Conservation (phyloP, 1,284 basidiomycete genomes). For the Cystobasidium pallidum region DNA sequence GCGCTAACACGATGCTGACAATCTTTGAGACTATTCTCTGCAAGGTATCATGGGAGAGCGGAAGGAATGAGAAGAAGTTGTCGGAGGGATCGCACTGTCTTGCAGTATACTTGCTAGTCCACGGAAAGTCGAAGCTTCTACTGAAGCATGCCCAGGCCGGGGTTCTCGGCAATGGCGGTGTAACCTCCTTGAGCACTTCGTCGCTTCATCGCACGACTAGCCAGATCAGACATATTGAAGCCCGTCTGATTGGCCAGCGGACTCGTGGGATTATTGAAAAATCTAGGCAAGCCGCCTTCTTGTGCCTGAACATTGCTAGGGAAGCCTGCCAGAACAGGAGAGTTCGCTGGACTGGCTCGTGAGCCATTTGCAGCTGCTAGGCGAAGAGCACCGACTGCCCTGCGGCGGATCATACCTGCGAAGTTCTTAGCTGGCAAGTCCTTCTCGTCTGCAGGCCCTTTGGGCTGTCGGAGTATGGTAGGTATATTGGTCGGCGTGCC, state of each 20-base stretch:
- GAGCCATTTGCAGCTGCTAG: conserved; percentile 28
- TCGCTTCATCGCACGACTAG: conserved; percentile 25
- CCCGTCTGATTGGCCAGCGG: conserved; percentile 16
- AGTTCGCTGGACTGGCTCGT: conserved; percentile 25
- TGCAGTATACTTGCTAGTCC: too few relatives aligned
- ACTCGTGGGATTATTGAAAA: conserved; percentile 1
- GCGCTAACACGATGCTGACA: too few relatives aligned
- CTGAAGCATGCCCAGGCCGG: conserved; percentile 34
- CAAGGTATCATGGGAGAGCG: not conserved
- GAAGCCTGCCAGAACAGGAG: conserved; percentile 25
- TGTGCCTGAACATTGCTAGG: not conserved
- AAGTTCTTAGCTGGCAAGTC: conserved; percentile 40
- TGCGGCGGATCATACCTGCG: conserved; percentile 42
- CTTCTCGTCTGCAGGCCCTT: conserved; percentile 39
- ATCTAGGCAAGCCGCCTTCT: not conserved
- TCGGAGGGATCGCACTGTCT: too few relatives aligned
- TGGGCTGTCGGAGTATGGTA: conserved; percentile 38
- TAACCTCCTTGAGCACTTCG: conserved; percentile 36
- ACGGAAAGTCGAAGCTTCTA: not conserved
- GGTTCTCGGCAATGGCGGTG: conserved; percentile 4
- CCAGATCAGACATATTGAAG: conserved; percentile 32
- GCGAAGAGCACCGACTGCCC: conserved; percentile 36
- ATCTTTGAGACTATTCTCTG: too few relatives aligned
- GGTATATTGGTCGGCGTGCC: conserved; percentile 18
- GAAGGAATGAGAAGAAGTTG: too few relatives aligned